Evolutionary conservation across 164 flowering plant genomes (phyloP).

Genomic region (Nelumbo lutea): DNA sequence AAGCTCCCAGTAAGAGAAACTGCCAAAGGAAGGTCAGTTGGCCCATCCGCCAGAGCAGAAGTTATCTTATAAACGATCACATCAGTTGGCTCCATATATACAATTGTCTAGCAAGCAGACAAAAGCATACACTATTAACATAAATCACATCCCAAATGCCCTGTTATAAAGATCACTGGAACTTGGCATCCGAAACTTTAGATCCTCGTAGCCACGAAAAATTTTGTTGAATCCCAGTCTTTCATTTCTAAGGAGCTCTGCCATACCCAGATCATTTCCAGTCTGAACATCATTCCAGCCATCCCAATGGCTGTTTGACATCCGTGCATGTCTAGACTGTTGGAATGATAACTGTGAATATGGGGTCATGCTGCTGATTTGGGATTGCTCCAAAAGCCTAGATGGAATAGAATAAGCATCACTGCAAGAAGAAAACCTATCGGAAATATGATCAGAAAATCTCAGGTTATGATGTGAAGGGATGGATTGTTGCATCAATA

Average conservation of each 20-base stretch:
- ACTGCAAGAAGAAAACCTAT: conserved; percentile 34
- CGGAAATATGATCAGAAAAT: conserved; percentile 38
- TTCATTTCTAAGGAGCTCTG: conserved; percentile 60
- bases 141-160: conserved; percentile 61
- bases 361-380: conserved; percentile 39
- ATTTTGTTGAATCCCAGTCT: conserved; percentile 52
- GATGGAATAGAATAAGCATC: conserved; percentile 50
- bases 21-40: neutral
- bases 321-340: conserved; percentile 46
- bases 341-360: conserved; percentile 51
- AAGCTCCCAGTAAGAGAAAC: neutral
- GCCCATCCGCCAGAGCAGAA: neutral
- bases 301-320: conserved; percentile 68
- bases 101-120: neutral
- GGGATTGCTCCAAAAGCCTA: conserved; percentile 53
- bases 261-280: conserved; percentile 39
- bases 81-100: neutral
- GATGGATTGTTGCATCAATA: conserved; percentile 65
- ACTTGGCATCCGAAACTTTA: conserved; percentile 53
- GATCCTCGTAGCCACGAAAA: conserved; percentile 51
- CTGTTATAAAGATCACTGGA: conserved; percentile 69
- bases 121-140: neutral
- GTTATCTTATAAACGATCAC: conserved; percentile 1
- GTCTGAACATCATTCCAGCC: conserved; percentile 64
- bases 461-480: conserved; percentile 54